phyloP scores from a whole-genome alignment of 2,329 filamentous ascomycete species.

The Pseudogymnoascus sp. region DNA sequence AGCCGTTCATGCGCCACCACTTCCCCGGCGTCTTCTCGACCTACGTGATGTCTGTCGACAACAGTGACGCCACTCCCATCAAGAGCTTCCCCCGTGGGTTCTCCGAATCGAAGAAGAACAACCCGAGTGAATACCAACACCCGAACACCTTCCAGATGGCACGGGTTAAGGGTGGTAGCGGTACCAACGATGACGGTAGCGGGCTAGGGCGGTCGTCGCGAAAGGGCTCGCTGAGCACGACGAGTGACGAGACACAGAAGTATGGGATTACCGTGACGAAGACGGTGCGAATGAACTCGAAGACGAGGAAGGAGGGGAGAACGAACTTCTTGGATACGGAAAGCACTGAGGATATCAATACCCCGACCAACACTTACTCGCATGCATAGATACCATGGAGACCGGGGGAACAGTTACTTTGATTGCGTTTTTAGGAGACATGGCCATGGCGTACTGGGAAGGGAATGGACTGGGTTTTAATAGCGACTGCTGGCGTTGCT shows the following conservation, averaged over 20 bases:
- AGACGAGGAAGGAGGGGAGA: conserved; percentile 1
- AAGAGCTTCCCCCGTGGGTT: neutral
- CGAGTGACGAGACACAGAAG: neutral
- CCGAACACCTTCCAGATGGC: conserved; percentile 4
- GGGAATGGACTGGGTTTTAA: neutral
- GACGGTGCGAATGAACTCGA: conserved; percentile 3
- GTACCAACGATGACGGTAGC: neutral
- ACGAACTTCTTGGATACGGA: neutral
- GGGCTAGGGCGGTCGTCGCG: neutral
- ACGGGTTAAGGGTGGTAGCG: neutral
- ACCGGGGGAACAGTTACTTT: neutral
- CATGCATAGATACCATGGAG: neutral
- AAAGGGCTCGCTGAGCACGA: neutral
- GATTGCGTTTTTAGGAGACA: neutral
- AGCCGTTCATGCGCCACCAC: conserved; percentile 5
- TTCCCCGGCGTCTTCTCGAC: conserved; percentile 9
- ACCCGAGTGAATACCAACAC: conserved; percentile 2
- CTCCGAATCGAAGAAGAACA: neutral
- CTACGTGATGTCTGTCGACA: neutral
- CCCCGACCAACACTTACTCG: neutral
- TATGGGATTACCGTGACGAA: neutral
- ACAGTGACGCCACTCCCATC: neutral
- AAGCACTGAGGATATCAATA: conserved; percentile 3
- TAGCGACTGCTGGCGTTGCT: neutral
- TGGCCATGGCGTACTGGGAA: neutral